Evolutionary conservation across 2,329 filamentous ascomycete species (phyloP).

Genomic region (Juglanconis oblonga): DNA sequence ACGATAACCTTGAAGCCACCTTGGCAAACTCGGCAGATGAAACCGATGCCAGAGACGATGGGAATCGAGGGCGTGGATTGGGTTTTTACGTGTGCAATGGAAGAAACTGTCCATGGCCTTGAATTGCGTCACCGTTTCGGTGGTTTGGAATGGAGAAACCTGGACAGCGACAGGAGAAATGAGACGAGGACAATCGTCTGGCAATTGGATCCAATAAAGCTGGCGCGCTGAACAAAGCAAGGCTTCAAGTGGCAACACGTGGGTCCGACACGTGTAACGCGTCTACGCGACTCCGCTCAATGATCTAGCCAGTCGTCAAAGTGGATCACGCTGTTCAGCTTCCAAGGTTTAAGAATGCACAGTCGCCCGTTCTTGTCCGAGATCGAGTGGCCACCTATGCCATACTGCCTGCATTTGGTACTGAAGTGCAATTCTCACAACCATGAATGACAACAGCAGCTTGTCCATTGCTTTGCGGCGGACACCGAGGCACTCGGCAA

Average conservation of each 20-base stretch:
- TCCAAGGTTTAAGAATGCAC: background rate
- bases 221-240: no score
- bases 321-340: constrained; percentile 1
- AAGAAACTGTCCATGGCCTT: no score
- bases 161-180: no score
- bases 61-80: no score
- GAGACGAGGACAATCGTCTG: no score
- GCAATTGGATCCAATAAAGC: no score
- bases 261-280: constrained; percentile 10
- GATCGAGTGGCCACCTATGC: background rate
- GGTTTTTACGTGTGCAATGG: no score
- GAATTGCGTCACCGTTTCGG: no score
- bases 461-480: constrained; percentile 9
- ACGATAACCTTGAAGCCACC: no score
- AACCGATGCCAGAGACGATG: no score
- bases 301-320: background rate
- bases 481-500: background rate
- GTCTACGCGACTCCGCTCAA: constrained; percentile 4
- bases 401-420: background rate
- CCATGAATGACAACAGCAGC: background rate
- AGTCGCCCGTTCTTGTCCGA: background rate
- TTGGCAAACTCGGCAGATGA: no score
- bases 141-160: no score
- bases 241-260: background rate
- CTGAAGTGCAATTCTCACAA: background rate